Evolutionary conservation across 345 rosid genomes (phyloP), one percentile per base, ranked within the genome.

Genomic region (Eucalyptus cloeziana): DNA sequence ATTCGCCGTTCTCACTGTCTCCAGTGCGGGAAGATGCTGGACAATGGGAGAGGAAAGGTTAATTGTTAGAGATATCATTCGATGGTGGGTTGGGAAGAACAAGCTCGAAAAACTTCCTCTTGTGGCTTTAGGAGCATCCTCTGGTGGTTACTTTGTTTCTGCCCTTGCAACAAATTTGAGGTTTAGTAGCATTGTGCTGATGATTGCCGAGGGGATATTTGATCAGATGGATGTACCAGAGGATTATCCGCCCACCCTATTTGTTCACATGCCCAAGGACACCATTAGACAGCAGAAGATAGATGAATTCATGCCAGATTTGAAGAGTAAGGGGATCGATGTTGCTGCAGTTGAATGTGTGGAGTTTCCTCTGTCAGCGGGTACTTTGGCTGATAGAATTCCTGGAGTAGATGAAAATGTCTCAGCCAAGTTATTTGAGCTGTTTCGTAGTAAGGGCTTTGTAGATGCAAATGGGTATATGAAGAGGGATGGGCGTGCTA

Each of bases 181-280:
- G 93, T 98, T 97, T 45, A 95, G 95, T 91, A 95, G 98, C 91
- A 90, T 97, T 49, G 89, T 93, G 37, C 93, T 98, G 89, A 97
- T 98, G 99, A 95, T 98, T 86, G 96, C 99, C 1, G 99, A 94
- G 92, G 99, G 98, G 45, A 43, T 94, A 43, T 96, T 97, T 85
- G 95, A 94, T 90, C 90, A 47, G 45, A 94, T 98, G 89, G 94
- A 94, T 76, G 90, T 96, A 50, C 87, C n/a, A 7, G 92, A 90
- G 85, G 88, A 91, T 33, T 98, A 98, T 89, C 99, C 99, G 0
- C 95, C 98, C 10, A 96, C 98, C 17, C 96, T 98, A 51, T 98
- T 97, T 58, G 97, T 98, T 80, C 99, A 98, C 90, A 95, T 98
- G 99, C 97, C 99, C 13, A 95, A 96, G 94, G 99, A 96, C 90